phyloP scores from a whole-genome alignment of 441 rosid genomes.

The Sinapis alba region DNA sequence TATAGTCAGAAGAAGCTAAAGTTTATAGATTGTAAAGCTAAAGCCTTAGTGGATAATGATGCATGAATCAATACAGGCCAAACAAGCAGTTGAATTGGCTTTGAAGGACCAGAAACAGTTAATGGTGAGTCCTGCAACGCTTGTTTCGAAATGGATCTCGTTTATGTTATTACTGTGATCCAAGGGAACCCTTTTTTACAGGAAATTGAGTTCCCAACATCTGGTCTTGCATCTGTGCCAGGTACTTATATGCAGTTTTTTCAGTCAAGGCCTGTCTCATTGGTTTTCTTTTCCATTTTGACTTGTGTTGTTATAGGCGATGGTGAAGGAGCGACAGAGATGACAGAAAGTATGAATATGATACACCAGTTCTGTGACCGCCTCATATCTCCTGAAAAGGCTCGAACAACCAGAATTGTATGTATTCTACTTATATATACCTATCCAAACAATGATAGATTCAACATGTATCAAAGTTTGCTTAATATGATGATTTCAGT shows the following conservation, averaged over 20 bases:
- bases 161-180: slow-evolving; percentile 5
- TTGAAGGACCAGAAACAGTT: slow-evolving; percentile 62
- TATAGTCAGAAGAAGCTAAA: no score
- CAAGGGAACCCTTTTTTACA: slow-evolving; percentile 40
- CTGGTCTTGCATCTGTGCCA: slow-evolving; percentile 93
- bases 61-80: slow-evolving; percentile 56
- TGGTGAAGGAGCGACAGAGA: slow-evolving; percentile 96
- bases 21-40: slow-evolving; percentile 12
- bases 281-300: not conserved
- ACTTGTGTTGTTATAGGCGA: slow-evolving; percentile 57
- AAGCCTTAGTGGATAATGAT: slow-evolving; percentile 6
- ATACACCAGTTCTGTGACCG: slow-evolving; percentile 86
- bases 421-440: slow-evolving; percentile 28
- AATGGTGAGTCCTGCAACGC: slow-evolving; percentile 60
- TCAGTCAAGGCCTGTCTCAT: not conserved
- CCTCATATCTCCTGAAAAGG: slow-evolving; percentile 61
- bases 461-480: not conserved
- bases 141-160: slow-evolving; percentile 10
- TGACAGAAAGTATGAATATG: slow-evolving; percentile 90
- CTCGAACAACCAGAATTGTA: slow-evolving; percentile 79
- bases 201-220: slow-evolving; percentile 97
- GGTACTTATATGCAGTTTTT: slow-evolving; percentile 44
- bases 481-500: slow-evolving; percentile 31
- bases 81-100: slow-evolving; percentile 71
- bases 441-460: not conserved